Evolutionary conservation across 345 rosid species (phyloP).

Genomic region (Acer saccharum): DNA sequence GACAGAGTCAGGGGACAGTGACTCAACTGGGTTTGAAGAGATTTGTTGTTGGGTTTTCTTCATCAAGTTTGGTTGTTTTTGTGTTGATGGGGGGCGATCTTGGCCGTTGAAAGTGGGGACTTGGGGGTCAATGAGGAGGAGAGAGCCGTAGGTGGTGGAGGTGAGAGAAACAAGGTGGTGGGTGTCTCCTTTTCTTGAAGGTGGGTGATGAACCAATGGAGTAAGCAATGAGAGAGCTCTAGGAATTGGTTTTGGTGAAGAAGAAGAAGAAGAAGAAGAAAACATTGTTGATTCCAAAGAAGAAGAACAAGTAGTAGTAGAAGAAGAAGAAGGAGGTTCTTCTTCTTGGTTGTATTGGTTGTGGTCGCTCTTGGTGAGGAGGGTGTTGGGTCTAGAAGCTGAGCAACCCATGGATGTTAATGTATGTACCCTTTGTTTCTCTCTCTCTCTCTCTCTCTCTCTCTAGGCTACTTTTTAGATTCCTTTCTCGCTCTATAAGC

Average conservation of each 20-base stretch:
- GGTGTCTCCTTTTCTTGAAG: slow-evolving; percentile 79
- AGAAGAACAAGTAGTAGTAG: slow-evolving; percentile 18
- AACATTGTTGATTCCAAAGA: slow-evolving; percentile 18
- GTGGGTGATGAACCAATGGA: slow-evolving; percentile 88
- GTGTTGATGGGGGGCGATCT: slow-evolving; percentile 26
- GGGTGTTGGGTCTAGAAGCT: slow-evolving; percentile 49
- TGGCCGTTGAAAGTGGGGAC: neutral
- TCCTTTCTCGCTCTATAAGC: neutral
- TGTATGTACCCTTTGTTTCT: slow-evolving; percentile 1
- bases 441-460: neutral
- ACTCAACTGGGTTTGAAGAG: slow-evolving; percentile 24
- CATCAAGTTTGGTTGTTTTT: neutral
- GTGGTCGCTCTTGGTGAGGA: slow-evolving; percentile 12
- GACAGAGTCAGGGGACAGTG: slow-evolving; percentile 72
- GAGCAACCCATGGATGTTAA: slow-evolving; percentile 70
- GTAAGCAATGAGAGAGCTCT: slow-evolving; percentile 66
- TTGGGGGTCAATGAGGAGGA: slow-evolving; percentile 47
- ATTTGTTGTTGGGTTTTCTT: slow-evolving; percentile 9
- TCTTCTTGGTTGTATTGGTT: slow-evolving; percentile 12
- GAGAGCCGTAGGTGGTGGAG: slow-evolving; percentile 86
- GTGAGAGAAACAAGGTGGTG: slow-evolving; percentile 88
- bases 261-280: slow-evolving; percentile 6
- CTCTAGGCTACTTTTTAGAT: neutral
- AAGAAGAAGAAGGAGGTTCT: slow-evolving; percentile 18
- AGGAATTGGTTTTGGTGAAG: slow-evolving; percentile 33